A percentile compares a stretch with the other conserved stretches of the same genome.
phyloP scores from a whole-genome alignment of 208 protist genomes.

The Cochliopodium minus region DNA sequence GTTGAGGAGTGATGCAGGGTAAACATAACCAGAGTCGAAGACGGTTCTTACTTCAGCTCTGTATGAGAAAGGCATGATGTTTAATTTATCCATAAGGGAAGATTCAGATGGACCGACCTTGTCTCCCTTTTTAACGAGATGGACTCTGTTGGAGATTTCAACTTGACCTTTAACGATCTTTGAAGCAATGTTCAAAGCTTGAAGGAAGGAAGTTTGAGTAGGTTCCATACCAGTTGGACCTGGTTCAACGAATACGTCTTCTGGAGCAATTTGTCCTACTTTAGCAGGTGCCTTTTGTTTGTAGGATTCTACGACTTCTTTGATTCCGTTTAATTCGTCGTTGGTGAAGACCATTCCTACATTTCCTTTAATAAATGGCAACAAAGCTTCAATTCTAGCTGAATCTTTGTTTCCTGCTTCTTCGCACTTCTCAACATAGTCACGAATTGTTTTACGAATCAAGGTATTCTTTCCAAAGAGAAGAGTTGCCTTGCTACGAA shows the following conservation, averaged over 20 bases:
- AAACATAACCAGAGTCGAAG: slow-evolving; percentile 85
- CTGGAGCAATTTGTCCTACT: slow-evolving; percentile 82
- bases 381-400: slow-evolving; percentile 32
- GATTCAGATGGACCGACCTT: slow-evolving; percentile 90
- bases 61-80: slow-evolving; percentile 97
- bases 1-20: slow-evolving; percentile 71
- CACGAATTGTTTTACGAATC: slow-evolving; percentile 76
- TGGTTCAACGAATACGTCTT: slow-evolving; percentile 79
- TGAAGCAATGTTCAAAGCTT: slow-evolving; percentile 94
- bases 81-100: slow-evolving; percentile 85
- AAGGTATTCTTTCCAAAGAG: slow-evolving; percentile 97
- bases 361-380: slow-evolving; percentile 67
- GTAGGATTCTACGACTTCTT: slow-evolving; percentile 49
- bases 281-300: slow-evolving; percentile 81
- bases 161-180: slow-evolving; percentile 96
- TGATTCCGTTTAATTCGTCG: slow-evolving; percentile 65
- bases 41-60: slow-evolving; percentile 66
- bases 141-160: slow-evolving; percentile 88
- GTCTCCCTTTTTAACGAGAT: slow-evolving; percentile 74
- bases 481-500: slow-evolving; percentile 80
- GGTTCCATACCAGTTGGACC: slow-evolving; percentile 90
- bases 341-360: slow-evolving; percentile 94
- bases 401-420: slow-evolving; percentile 16
- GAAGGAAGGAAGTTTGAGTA: slow-evolving; percentile 93
- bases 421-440: slow-evolving; percentile 38